Conservation (phyloP, 257 asterid genomes). For the Solanum piurae region DNA sequence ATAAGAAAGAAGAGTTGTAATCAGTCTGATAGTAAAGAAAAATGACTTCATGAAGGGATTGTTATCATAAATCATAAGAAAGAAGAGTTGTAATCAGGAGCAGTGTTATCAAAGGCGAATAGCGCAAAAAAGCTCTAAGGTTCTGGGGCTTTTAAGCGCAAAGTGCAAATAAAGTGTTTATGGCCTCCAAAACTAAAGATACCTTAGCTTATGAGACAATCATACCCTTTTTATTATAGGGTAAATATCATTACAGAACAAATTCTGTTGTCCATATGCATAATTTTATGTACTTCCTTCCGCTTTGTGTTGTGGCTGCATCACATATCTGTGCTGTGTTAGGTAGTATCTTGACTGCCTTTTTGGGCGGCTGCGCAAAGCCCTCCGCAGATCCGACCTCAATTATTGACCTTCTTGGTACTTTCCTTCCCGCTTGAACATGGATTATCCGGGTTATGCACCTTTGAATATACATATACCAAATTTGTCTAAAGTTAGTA, state of each 20-base stretch:
- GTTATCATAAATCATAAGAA: not conserved
- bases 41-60: not conserved
- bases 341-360: not conserved
- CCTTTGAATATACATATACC: not conserved
- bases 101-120: not conserved
- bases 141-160: not conserved
- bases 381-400: not conserved
- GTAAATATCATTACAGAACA: not conserved
- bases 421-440: not conserved
- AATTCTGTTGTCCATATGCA: not conserved
- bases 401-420: not conserved
- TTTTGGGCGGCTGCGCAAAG: not conserved
- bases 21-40: not conserved
- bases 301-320: not conserved
- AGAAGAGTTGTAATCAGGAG: not conserved
- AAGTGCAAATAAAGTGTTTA: not conserved
- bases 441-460: not conserved
- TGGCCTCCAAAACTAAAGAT: not conserved
- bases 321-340: not conserved
- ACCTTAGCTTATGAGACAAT: not conserved
- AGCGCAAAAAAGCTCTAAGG: too few species aligned
- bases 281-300: not conserved
- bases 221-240: not conserved
- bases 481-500: not conserved
- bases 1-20: not conserved